Base-by-base conservation (phyloP, 331 rosid species). In the Malus hybrid region DNA sequence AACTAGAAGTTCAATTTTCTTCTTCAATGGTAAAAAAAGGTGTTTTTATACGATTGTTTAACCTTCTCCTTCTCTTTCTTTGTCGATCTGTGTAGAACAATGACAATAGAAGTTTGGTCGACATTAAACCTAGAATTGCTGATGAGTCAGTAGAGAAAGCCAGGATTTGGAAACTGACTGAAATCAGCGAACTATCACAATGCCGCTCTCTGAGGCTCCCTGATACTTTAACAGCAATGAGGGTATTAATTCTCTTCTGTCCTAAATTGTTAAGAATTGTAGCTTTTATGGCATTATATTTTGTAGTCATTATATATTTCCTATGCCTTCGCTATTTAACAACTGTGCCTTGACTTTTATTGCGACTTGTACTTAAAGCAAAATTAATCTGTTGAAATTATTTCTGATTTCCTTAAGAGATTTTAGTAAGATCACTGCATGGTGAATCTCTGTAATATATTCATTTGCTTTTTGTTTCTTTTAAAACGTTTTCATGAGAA, bases 151-250 rank as follows among this genome's bases (percentile, higher is more conserved):
- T 71, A 60, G 98, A 89, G 7, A 93, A 93, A 85, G 88, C 96
- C 70, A 90, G 90, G 86, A 85, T 85, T 48, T 89, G 97, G 96
- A 93, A 93, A 85, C 83, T 75, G 78, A 89, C 97, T 18, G 98
- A 93, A 81, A 86, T 93, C 73, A 82, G 80, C 56, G 98, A 93
- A 78, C 72, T 77, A 24, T 79, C 93, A 76, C 96, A 88, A 65
- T 93, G 98, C 84, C 92, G 97, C 77, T 86, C 96, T 69, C 75
- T 89, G 86, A 90, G 86, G 81, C 97, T 93, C 39, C 90, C 90
- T 28, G 98, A 89, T 79, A 88, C 76, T 83, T 82, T 90, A 79
- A 73, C 93, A 48, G 79, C 93, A 70, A 84, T 71, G 86, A 89
- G 90, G 98, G 98, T 93, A 93, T 69, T 68, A 44, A 69, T 55